Evolutionary conservation across 2,329 filamentous ascomycete species (phyloP).

Genomic region (Elsinoe ampelina): DNA sequence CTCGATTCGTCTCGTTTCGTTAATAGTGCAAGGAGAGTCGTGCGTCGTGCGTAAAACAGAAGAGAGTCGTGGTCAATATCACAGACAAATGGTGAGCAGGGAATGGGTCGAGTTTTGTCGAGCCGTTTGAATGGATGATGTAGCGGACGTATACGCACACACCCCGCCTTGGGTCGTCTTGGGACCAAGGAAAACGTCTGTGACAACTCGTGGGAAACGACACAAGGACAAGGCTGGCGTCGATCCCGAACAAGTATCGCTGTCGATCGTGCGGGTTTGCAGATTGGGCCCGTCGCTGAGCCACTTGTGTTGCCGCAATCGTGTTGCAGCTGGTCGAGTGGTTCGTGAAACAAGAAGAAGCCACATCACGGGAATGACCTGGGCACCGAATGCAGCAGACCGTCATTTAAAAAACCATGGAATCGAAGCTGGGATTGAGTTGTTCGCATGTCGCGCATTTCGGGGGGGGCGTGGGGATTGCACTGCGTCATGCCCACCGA

Average conservation of each 20-base stretch:
- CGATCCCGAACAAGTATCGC: conserved; percentile 5
- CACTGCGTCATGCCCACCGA: background rate
- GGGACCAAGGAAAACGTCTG: background rate
- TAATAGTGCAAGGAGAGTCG: background rate
- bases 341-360: background rate
- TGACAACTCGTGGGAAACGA: conserved; percentile 1
- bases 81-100: background rate
- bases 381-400: background rate
- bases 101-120: conserved; percentile 2
- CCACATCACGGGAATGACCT: conserved; percentile 6
- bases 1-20: conserved; percentile 1
- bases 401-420: background rate
- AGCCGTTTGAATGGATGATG: conserved; percentile 9
- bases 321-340: background rate
- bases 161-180: conserved; percentile 7
- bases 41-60: background rate
- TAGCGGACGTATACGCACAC: conserved; percentile 1
- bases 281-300: conserved; percentile 3
- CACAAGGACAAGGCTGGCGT: conserved; percentile 8
- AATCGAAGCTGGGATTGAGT: background rate
- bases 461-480: conserved; percentile 1
- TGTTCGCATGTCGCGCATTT: background rate
- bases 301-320: background rate
- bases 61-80: background rate
- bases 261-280: background rate